phyloP scores from a whole-genome alignment of 169 alveolate species.

The Plasmodium reichenowi region DNA sequence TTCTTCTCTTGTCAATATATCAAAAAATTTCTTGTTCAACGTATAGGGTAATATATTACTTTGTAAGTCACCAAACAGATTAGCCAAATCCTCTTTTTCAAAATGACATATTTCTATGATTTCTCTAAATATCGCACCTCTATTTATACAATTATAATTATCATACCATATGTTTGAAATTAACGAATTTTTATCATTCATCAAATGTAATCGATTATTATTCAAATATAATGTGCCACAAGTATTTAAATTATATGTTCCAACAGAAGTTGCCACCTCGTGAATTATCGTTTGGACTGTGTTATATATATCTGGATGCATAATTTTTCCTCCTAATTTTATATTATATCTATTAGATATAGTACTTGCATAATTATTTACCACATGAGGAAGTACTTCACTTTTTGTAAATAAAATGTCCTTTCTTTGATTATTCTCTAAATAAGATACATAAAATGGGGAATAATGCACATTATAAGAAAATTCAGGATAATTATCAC shows the following conservation, averaged over 20 bases:
- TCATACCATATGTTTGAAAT: conserved; percentile 55
- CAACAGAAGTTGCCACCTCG: conserved; percentile 41
- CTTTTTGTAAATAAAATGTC: conserved; percentile 37
- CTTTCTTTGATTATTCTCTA: conserved; percentile 65
- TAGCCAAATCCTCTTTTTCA: conserved; percentile 27
- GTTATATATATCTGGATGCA: conserved; percentile 33
- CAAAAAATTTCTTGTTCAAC: conserved; percentile 17
- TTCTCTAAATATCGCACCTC: conserved; percentile 24
- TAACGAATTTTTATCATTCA: conserved; percentile 26
- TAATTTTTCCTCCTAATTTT: conserved; percentile 27
- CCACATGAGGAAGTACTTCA: conserved; percentile 13
- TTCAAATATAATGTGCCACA: conserved; percentile 26
- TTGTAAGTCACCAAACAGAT: conserved; percentile 6
- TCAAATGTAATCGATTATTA: conserved; percentile 28
- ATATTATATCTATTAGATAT: conserved; percentile 38
- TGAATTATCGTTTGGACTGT: conserved; percentile 21
- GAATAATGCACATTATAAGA: conserved; percentile 2
- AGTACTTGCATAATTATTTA: conserved; percentile 1
- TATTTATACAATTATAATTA: conserved; percentile 23
- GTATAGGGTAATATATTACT: conserved; percentile 55
- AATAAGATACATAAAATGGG: conserved; percentile 57
- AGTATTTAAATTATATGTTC: conserved; percentile 18
- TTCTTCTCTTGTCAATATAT: conserved; percentile 21
- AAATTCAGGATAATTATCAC: conserved; percentile 19
- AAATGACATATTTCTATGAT: conserved; percentile 33